These are phyloP conservation scores for Aspergillus brasiliensis DNA, from an alignment of 2,329 filamentous ascomycete genomes.

Conservation along the genomic window DNA sequence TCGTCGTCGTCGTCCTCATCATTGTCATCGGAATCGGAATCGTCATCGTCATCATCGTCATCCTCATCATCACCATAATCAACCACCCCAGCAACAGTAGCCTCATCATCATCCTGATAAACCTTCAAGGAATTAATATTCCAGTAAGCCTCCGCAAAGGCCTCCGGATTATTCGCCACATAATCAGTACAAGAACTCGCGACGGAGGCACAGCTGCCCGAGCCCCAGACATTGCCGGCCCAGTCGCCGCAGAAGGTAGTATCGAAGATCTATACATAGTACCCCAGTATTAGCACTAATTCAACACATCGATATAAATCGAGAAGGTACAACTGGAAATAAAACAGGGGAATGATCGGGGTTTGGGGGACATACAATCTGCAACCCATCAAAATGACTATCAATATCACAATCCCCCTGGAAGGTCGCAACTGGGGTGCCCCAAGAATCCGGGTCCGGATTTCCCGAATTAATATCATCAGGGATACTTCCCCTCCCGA, in stretches of 20 bases:
- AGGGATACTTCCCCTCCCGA: conserved; percentile 68
- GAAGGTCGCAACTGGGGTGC: conserved; percentile 69
- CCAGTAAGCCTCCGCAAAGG: conserved; percentile 76
- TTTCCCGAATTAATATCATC: conserved; percentile 59
- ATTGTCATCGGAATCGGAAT: too few relatives aligned
- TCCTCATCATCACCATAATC: too few relatives aligned
- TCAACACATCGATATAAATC: too few relatives aligned
- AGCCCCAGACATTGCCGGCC: conserved; percentile 71
- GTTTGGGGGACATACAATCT: conserved; percentile 54
- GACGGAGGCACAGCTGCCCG: conserved; percentile 61
- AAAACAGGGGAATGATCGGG: background rate
- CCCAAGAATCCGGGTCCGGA: conserved; percentile 71
- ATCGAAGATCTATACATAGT: conserved; percentile 54
- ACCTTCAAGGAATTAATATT: conserved; percentile 71
- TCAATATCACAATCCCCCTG: conserved; percentile 71
- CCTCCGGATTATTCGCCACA: conserved; percentile 69
- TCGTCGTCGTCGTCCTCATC: too few relatives aligned
- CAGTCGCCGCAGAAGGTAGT: conserved; percentile 87
- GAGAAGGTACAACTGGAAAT: too few relatives aligned
- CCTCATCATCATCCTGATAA: conserved; percentile 46
- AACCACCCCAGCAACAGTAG: background rate
- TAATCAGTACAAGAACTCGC: conserved; percentile 70
- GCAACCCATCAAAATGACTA: conserved; percentile 68
- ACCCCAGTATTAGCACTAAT: background rate
- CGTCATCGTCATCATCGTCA: too few relatives aligned